phyloP scores from a whole-genome alignment of 2,329 filamentous ascomycete species.

The Xylaria sp. region DNA sequence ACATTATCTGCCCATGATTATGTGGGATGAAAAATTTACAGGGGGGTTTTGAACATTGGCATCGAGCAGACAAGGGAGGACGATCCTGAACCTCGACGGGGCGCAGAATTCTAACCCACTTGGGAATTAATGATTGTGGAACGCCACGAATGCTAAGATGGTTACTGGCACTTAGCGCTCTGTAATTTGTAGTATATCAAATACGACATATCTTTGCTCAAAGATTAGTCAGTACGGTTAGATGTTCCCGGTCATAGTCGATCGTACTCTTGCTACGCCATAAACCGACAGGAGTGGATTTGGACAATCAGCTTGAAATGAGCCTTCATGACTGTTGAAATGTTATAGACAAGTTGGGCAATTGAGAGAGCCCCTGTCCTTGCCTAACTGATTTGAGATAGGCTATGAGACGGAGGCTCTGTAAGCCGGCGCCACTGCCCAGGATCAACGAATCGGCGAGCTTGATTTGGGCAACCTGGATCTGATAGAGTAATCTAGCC shows the following conservation, averaged over 20 bases:
- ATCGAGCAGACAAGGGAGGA: background rate
- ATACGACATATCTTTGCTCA: background rate
- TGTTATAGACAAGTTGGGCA: background rate
- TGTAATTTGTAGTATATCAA: background rate
- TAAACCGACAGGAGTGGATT: background rate
- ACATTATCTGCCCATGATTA: slow-evolving; percentile 6
- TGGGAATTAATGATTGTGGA: slow-evolving; percentile 4
- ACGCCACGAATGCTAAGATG: slow-evolving; percentile 5
- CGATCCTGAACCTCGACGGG: slow-evolving; percentile 7
- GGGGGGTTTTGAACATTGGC: background rate
- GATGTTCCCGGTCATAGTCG: background rate
- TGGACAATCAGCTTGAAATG: background rate
- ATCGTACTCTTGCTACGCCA: slow-evolving; percentile 10
- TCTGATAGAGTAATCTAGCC: background rate
- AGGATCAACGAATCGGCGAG: background rate
- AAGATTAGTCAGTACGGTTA: slow-evolving; percentile 23
- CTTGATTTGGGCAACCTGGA: background rate
- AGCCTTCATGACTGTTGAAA: background rate
- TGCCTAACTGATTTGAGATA: slow-evolving; percentile 14
- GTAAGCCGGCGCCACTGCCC: slow-evolving; percentile 17
- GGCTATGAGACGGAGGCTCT: slow-evolving; percentile 21
- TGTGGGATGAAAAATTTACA: background rate
- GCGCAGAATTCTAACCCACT: slow-evolving; percentile 11
- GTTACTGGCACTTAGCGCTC: background rate
- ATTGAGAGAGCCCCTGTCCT: background rate